A percentile compares a stretch with the other conserved stretches of the same genome.
These are phyloP conservation scores for Cadophora gregata DNA, from an alignment of 2,329 filamentous ascomycete species.

Conservation along the genomic window DNA sequence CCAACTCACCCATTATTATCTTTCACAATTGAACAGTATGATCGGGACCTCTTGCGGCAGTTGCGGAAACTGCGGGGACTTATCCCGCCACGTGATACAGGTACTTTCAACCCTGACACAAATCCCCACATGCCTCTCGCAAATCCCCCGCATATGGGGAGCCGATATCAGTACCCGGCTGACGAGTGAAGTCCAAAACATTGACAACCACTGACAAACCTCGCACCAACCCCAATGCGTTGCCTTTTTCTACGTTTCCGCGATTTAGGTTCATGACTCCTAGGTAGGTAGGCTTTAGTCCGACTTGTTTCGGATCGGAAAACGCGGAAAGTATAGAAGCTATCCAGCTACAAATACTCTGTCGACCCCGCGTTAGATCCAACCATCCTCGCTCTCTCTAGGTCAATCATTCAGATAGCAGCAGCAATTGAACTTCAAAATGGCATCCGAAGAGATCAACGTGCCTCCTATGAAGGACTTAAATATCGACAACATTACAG, in stretches of 20 bases:
- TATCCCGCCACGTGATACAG: not conserved
- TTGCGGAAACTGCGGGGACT: slow-evolving; percentile 1
- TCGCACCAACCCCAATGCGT: not conserved
- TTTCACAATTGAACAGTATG: not conserved
- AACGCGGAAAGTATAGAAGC: not conserved
- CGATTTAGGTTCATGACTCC: not conserved
- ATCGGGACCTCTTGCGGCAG: not conserved
- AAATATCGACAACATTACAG: slow-evolving; percentile 80
- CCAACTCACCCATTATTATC: too few species aligned
- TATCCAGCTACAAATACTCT: not conserved
- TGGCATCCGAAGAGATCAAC: slow-evolving; percentile 32
- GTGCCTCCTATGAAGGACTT: slow-evolving; percentile 68
- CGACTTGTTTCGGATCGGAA: not conserved
- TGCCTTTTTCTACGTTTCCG: not conserved
- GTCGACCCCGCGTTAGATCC: slow-evolving; percentile 13
- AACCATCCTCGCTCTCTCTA: not conserved
- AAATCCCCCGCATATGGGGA: slow-evolving; percentile 11
- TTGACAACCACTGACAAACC: slow-evolving; percentile 18
- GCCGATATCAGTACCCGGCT: slow-evolving; percentile 11
- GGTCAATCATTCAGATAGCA: not conserved
- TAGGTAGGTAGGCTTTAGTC: not conserved
- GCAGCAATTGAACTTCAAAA: slow-evolving; percentile 22
- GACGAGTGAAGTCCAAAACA: slow-evolving; percentile 14
- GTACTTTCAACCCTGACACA: too few species aligned
- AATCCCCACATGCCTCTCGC: not conserved